Percentiles rank a stretch among this genome's conserved stretches.
These are phyloP conservation scores for Chaetomium globosum DNA, from an alignment of 2,329 filamentous ascomycete species.

Conservation along the genomic window DNA sequence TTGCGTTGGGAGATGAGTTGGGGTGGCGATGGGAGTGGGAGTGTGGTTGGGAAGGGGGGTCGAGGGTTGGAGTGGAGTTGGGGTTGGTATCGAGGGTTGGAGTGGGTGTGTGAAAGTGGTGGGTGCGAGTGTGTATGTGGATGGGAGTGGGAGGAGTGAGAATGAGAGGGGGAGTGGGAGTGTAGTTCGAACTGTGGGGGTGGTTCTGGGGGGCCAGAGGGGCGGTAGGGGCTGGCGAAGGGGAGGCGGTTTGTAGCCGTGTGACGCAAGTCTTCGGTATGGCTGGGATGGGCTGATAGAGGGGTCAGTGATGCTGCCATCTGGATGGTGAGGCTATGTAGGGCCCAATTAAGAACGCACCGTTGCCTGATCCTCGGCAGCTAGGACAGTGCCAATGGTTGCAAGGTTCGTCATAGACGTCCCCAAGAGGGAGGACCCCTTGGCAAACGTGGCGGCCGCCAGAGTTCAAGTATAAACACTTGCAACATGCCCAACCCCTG, in stretches of 20 bases:
- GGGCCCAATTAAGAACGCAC: background rate
- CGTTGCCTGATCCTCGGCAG: background rate
- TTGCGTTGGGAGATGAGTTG: no score
- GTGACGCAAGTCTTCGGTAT: background rate
- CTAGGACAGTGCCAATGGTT: slow-evolving; percentile 19
- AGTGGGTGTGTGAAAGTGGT: background rate
- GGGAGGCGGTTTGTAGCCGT: background rate
- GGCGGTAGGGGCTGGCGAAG: background rate
- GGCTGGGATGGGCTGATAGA: background rate
- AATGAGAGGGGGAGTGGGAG: background rate
- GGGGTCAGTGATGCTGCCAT: no score
- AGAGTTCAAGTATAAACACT: slow-evolving; percentile 4
- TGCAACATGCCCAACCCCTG: slow-evolving; percentile 15
- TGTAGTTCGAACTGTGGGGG: background rate
- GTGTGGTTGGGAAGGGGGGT: background rate
- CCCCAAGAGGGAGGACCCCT: background rate
- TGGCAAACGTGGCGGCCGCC: background rate
- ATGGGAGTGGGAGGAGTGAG: background rate
- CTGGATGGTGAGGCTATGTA: no score
- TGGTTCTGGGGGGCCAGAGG: background rate
- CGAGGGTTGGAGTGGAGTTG: background rate
- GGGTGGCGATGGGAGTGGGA: no score
- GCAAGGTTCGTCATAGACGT: slow-evolving; percentile 1
- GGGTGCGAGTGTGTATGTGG: background rate
- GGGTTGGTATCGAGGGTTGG: background rate